Conservation (phyloP, 78 protist species). For the Dictyostelium citrinum region DNA sequence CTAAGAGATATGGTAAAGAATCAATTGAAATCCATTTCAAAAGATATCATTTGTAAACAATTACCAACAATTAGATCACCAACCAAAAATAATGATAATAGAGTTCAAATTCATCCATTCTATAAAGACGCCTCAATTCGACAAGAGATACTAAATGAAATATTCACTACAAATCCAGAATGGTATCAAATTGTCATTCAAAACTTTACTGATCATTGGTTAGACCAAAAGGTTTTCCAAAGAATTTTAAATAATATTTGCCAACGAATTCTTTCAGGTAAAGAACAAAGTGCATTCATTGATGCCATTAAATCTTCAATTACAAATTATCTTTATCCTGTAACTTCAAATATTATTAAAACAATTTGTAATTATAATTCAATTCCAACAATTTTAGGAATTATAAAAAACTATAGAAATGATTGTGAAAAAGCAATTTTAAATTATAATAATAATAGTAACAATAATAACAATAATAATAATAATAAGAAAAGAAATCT, state of each 20-base stretch:
- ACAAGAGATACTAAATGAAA: background rate
- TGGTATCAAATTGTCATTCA: constrained; percentile 4
- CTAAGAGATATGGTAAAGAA: background rate
- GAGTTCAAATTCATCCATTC: background rate
- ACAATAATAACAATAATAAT: background rate
- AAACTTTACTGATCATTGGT: background rate
- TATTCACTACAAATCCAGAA: background rate
- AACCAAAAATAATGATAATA: too few relatives aligned
- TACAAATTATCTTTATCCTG: constrained; percentile 19
- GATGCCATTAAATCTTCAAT: constrained; percentile 50
- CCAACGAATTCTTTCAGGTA: constrained; percentile 10
- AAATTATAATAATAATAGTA: background rate
- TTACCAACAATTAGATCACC: background rate
- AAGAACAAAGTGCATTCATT: constrained; percentile 4
- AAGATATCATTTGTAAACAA: background rate
- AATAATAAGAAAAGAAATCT: background rate
- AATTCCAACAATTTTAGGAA: background rate
- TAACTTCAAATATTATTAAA: constrained; percentile 17
- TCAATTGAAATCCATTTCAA: background rate
- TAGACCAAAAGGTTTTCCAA: constrained; percentile 2
- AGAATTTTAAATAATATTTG: constrained; percentile 13
- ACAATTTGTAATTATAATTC: constrained; percentile 11
- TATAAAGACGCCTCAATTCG: background rate
- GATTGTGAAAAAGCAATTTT: background rate
- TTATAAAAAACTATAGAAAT: background rate